These are phyloP conservation scores for Gynochthodes officinalis DNA, from an alignment of 257 asterid species.

Conservation along the genomic window DNA sequence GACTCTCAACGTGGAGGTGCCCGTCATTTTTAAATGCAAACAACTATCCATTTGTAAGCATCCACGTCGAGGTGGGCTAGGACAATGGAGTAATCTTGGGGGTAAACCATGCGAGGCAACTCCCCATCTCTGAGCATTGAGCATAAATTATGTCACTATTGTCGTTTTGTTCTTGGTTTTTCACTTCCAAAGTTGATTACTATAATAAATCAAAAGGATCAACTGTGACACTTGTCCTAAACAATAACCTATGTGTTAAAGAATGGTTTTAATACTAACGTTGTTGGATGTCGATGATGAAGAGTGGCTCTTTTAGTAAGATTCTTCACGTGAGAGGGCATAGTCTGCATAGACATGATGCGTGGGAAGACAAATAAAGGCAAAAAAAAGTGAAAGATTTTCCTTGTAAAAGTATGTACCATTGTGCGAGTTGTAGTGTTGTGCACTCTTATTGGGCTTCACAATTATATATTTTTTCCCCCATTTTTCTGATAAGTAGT, in stretches of 20 bases:
- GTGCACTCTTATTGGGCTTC: background rate
- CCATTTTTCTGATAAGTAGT: too few species aligned
- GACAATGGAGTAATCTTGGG: background rate
- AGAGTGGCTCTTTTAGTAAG: background rate
- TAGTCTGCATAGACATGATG: too few species aligned
- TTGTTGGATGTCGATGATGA: too few species aligned
- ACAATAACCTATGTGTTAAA: too few species aligned
- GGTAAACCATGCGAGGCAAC: background rate
- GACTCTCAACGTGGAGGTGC: background rate
- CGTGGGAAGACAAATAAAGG: background rate
- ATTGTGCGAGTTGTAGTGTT: background rate
- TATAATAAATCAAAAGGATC: background rate
- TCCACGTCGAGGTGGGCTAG: background rate
- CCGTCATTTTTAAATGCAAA: too few species aligned
- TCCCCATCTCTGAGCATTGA: background rate
- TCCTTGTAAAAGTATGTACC: too few species aligned
- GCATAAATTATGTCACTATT: background rate
- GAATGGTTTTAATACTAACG: too few species aligned
- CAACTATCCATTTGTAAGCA: constrained; percentile 6
- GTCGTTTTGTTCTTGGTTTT: constrained; percentile 7
- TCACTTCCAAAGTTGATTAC: background rate
- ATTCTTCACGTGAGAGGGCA: constrained; percentile 13
- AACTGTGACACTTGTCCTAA: constrained; percentile 5
- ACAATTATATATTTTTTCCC: too few species aligned
- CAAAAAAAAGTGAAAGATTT: background rate